phyloP scores from a whole-genome alignment of 1,284 basidiomycete genomes.

The Austroboletus novae-zelandiae region DNA sequence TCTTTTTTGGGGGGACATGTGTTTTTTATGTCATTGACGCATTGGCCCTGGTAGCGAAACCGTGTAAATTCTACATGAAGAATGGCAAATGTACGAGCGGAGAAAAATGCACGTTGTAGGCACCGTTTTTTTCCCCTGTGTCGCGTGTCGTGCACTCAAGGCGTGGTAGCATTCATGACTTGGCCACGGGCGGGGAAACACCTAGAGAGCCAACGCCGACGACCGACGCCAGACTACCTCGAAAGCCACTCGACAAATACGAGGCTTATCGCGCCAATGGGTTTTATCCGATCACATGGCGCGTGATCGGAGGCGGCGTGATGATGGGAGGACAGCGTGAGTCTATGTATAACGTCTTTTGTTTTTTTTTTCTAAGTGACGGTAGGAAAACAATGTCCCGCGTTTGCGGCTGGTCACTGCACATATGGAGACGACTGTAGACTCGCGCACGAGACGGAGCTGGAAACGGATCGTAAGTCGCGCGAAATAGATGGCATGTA shows the following conservation, averaged over 20 bases:
- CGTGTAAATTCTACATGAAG: conserved; percentile 56
- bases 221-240: conserved; percentile 15
- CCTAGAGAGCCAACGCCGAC: not conserved
- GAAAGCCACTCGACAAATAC: conserved; percentile 22
- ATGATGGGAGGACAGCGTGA: conserved; percentile 45
- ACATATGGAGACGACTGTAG: conserved; percentile 38
- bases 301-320: conserved; percentile 49
- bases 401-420: conserved; percentile 37
- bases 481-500: not conserved
- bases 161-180: conserved; percentile 36
- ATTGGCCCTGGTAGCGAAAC: conserved; percentile 49
- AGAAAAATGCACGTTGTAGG: conserved; percentile 67
- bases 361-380: not conserved
- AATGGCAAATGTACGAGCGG: conserved; percentile 57
- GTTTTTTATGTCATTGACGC: conserved; percentile 31
- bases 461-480: conserved; percentile 24
- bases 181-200: not conserved
- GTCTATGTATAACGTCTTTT: conserved; percentile 11
- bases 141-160: conserved; percentile 12
- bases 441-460: conserved; percentile 36
- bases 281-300: conserved; percentile 43
- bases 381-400: conserved; percentile 38
- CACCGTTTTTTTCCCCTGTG: not conserved
- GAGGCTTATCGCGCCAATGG: conserved; percentile 23
- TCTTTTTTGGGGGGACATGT: conserved; percentile 7